Percentiles rank a stretch among this genome's conserved stretches.
Conservation (phyloP, 768 basidiomycete species). For the Austroboletus eburneus region DNA sequence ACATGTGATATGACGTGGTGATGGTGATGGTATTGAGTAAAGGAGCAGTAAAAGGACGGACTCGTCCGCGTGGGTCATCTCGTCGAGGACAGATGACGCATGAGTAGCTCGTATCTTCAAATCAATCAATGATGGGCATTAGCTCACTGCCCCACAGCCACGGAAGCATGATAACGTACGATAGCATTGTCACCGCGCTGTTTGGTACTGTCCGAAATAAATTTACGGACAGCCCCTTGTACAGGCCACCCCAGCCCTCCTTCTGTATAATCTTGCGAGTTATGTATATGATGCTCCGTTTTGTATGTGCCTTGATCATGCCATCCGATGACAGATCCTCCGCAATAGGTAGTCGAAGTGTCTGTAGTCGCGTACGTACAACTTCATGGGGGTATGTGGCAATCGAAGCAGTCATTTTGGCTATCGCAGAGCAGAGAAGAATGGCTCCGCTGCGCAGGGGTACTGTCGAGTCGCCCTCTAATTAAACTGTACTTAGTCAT, state of each 20-base stretch:
- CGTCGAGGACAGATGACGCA: constrained; percentile 29
- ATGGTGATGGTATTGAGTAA: constrained; percentile 10
- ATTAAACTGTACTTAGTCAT: constrained; percentile 2
- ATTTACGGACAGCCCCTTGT: constrained; percentile 93
- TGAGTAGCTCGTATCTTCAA: constrained; percentile 30
- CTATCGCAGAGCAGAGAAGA: constrained; percentile 84
- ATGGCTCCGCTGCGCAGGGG: constrained; percentile 49
- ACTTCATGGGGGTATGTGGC: constrained; percentile 99
- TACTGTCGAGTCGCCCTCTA: constrained; percentile 29
- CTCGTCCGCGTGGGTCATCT: constrained; percentile 9
- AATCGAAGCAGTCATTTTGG: constrained; percentile 94
- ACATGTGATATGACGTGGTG: no score
- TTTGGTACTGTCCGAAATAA: constrained; percentile 93
- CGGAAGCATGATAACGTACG: constrained; percentile 20
- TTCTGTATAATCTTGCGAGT: constrained; percentile 66
- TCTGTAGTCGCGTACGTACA: constrained; percentile 95
- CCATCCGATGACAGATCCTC: constrained; percentile 58
- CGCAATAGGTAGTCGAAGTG: constrained; percentile 63
- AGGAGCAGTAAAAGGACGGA: background rate
- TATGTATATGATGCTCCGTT: constrained; percentile 70
- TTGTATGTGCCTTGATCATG: constrained; percentile 51
- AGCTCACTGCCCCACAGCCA: background rate
- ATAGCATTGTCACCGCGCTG: constrained; percentile 89
- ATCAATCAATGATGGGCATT: constrained; percentile 1
- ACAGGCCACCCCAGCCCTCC: constrained; percentile 88